phyloP scores from a whole-genome alignment of 2,329 filamentous ascomycete species.

The Verticillium isaacii region DNA sequence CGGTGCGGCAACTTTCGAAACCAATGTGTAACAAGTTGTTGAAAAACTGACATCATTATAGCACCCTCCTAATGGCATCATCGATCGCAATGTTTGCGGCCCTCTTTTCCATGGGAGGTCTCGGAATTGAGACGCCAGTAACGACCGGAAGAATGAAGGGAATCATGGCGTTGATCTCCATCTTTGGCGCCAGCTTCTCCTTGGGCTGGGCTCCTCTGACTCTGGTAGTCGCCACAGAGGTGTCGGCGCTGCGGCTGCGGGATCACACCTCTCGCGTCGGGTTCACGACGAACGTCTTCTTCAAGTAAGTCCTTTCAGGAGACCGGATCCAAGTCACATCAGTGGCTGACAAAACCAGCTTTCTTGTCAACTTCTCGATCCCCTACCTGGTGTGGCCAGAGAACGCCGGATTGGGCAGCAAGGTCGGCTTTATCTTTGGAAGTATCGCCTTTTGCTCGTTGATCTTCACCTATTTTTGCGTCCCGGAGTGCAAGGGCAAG shows the following conservation, averaged over 20 bases:
- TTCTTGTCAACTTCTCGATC: conserved; percentile 27
- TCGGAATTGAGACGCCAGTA: conserved; percentile 10
- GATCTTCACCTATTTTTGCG: conserved; percentile 13
- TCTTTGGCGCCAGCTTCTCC: conserved; percentile 25
- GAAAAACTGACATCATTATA: background rate
- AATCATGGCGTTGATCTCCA: conserved; percentile 25
- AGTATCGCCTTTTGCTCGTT: conserved; percentile 10
- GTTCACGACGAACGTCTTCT: conserved; percentile 13
- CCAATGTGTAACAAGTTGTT: fast-evolving
- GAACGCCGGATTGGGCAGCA: conserved; percentile 24
- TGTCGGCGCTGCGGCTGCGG: conserved; percentile 23
- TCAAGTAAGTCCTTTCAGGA: conserved; percentile 2
- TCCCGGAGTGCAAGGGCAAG: conserved; percentile 17
- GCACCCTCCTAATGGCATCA: conserved; percentile 1
- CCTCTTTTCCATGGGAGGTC: conserved; percentile 11
- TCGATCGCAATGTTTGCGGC: background rate
- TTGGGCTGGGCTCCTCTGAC: conserved; percentile 28
- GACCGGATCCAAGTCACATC: too few relatives aligned
- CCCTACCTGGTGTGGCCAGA: conserved; percentile 31
- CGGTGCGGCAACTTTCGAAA: background rate
- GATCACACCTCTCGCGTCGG: conserved; percentile 20
- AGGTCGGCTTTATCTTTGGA: conserved; percentile 14
- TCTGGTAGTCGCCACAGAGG: conserved; percentile 28
- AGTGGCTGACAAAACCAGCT: conserved; percentile 16
- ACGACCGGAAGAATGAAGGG: conserved; percentile 8